Base-by-base conservation (phyloP, 345 rosid genomes). In the Acer campestre region DNA sequence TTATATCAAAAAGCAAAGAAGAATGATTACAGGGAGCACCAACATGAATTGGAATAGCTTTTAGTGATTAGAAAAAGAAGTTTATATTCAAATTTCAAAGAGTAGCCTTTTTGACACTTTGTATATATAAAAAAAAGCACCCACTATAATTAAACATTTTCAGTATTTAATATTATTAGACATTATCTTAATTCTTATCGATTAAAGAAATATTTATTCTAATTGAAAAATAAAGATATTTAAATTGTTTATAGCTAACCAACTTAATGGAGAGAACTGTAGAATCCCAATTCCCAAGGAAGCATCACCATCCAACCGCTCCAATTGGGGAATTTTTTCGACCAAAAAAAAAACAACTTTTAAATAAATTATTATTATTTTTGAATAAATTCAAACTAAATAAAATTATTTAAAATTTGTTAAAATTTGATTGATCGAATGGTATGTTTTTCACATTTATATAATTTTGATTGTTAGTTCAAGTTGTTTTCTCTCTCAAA, bases 1-100 rank as follows among this genome's bases (percentile, higher is more conserved):
- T 17, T 46, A 23, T 40, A 16, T 1, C 17, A 3, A 16, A 76
- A 80, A 58, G 62, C 23, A 58, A 70, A 44, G 56, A 71, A 56
- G 64, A 79, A 80, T 81, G 82, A 85, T 85, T 83, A 74, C 35
- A 29, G 80, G 80, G 73, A 78, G 79, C 84, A 72, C 82, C 77
- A 35, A 29, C 53, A 23, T 38, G 46, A 63, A 51, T 38, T 72
- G 61, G 80, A 79, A 75, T 71, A 53, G 65, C 38, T 40, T 76
- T 80, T 61, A 10, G 62, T 27, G 61, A 74, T 51, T n/a, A 51
- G 14, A 38, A 76, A 76, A 56, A 51, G 75, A 71, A 83, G 73
- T 72, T 83, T 78, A 84, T 35, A 7, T 23, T 64, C 27, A 66
- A 62, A 67, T 38, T 23, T 64, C 27, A 66, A 62, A 67, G 46